Percentiles rank a stretch among this genome's conserved stretches.
Evolutionary conservation across 768 basidiomycete species (phyloP).

Genomic region (Leucocoprinus birnbaumii): DNA sequence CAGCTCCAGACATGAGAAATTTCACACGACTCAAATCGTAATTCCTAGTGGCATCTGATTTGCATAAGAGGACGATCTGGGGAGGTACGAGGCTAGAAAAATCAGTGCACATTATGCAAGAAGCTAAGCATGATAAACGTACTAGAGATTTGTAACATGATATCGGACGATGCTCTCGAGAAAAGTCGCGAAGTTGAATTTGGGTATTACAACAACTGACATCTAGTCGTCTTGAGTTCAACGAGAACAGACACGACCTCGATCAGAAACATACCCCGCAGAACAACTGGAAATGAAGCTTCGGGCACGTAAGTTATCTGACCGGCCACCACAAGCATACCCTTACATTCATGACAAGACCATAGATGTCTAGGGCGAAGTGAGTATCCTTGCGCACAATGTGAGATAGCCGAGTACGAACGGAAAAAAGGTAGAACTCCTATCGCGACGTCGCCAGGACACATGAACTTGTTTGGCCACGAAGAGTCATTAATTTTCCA

Average conservation of each 20-base stretch:
- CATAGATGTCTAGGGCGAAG: slow-evolving; percentile 48
- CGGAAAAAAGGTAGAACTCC: slow-evolving; percentile 64
- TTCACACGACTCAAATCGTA: slow-evolving; percentile 52
- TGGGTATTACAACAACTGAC: slow-evolving; percentile 59
- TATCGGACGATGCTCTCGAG: slow-evolving; percentile 53
- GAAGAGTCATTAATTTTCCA: slow-evolving; percentile 38
- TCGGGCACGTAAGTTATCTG: slow-evolving; percentile 6
- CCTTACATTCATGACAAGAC: slow-evolving; percentile 53
- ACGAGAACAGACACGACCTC: neutral
- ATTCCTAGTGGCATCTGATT: slow-evolving; percentile 52
- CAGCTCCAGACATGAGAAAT: slow-evolving; percentile 56
- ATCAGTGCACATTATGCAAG: too few relatives aligned
- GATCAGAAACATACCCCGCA: slow-evolving; percentile 36
- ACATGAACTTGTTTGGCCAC: slow-evolving; percentile 37
- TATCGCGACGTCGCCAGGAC: slow-evolving; percentile 53
- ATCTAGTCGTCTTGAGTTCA: slow-evolving; percentile 27
- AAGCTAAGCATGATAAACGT: slow-evolving; percentile 21
- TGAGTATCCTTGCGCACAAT: neutral
- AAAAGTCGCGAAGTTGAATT: slow-evolving; percentile 56
- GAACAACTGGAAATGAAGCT: slow-evolving; percentile 55
- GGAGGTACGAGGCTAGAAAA: slow-evolving; percentile 63
- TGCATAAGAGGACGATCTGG: slow-evolving; percentile 64
- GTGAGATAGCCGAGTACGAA: slow-evolving; percentile 19
- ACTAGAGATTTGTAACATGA: slow-evolving; percentile 56
- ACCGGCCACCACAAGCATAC: neutral